These are phyloP conservation scores for Trametes polyzona DNA, from an alignment of 1,284 basidiomycete species.

Conservation along the genomic window DNA sequence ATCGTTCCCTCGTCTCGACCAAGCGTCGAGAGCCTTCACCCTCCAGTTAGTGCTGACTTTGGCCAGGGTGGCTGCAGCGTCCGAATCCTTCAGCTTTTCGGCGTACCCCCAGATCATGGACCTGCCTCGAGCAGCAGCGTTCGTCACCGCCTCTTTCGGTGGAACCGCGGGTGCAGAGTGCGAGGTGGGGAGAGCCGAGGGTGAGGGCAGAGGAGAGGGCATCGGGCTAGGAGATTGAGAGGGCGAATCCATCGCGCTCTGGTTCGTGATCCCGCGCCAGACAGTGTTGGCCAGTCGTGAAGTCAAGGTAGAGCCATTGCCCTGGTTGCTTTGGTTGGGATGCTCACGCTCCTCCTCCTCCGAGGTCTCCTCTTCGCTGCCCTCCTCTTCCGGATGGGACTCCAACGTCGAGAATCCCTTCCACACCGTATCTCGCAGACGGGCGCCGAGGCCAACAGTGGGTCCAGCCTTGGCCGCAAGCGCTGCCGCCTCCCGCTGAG, in stretches of 20 bases:
- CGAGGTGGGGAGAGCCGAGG: conserved; percentile 37
- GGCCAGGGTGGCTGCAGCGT: conserved; percentile 66
- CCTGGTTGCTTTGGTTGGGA: conserved; percentile 33
- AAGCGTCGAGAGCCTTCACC: conserved; percentile 54
- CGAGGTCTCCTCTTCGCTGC: conserved; percentile 39
- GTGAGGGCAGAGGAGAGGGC: conserved; percentile 37
- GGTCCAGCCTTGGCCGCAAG: conserved; percentile 32
- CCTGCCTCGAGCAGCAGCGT: conserved; percentile 20
- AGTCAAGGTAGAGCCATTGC: conserved; percentile 45
- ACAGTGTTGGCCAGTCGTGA: conserved; percentile 62
- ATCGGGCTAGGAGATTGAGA: conserved; percentile 45
- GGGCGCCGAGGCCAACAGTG: conserved; percentile 52
- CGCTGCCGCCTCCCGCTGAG: conserved; percentile 49
- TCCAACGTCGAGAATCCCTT: conserved; percentile 52
- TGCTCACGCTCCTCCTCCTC: conserved; percentile 46
- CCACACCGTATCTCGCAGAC: conserved; percentile 68
- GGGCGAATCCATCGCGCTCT: conserved; percentile 68
- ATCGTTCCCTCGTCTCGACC: conserved; percentile 33
- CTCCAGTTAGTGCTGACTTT: conserved; percentile 78
- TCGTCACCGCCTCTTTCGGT: conserved; percentile 14
- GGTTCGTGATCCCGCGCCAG: conserved; percentile 77
- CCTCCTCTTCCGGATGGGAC: conserved; percentile 35
- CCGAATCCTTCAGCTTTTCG: conserved; percentile 72
- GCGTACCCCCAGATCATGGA: conserved; percentile 68
- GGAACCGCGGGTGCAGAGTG: conserved; percentile 24